Evolutionary conservation across 2,329 filamentous ascomycete genomes (phyloP).

Genomic region (Nemania sp.): DNA sequence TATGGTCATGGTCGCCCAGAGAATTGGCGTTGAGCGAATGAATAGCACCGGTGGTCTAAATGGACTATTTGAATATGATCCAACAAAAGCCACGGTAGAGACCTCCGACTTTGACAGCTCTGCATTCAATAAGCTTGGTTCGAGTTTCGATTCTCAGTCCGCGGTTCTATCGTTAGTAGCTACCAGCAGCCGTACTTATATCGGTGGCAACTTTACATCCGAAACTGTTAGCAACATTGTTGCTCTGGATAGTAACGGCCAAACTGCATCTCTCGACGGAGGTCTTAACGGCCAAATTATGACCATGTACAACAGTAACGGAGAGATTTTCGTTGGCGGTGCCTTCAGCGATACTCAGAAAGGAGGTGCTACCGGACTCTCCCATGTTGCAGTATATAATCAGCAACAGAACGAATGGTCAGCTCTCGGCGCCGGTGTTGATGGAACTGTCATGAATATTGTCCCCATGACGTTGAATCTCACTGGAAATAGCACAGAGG

Average conservation of each 20-base stretch:
- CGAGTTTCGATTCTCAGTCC: slow-evolving; percentile 74
- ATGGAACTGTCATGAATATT: slow-evolving; percentile 80
- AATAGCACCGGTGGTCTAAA: slow-evolving; percentile 85
- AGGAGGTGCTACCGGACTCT: slow-evolving; percentile 72
- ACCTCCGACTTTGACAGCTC: slow-evolving; percentile 76
- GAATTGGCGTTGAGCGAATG: slow-evolving; percentile 80
- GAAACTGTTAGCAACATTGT: slow-evolving; percentile 79
- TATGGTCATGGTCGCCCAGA: slow-evolving; percentile 88
- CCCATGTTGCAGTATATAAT: slow-evolving; percentile 82
- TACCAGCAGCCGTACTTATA: slow-evolving; percentile 73
- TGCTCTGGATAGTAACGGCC: slow-evolving; percentile 73
- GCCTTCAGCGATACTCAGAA: slow-evolving; percentile 81
- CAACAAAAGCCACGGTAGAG: slow-evolving; percentile 68
- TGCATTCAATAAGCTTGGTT: slow-evolving; percentile 80
- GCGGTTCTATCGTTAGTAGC: slow-evolving; percentile 77
- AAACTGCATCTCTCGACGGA: slow-evolving; percentile 71
- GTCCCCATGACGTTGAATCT: slow-evolving; percentile 85
- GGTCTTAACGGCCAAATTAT: slow-evolving; percentile 86
- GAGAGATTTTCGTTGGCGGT: slow-evolving; percentile 83
- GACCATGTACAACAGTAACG: slow-evolving; percentile 74
- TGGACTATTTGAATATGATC: slow-evolving; percentile 89
- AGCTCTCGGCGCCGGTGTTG: slow-evolving; percentile 85
- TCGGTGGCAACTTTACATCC: slow-evolving; percentile 87
- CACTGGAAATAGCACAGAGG: slow-evolving; percentile 74
- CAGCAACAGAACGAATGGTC: slow-evolving; percentile 76